These are phyloP conservation scores for Colletotrichum noveboracense DNA, from an alignment of 2,329 filamentous ascomycete species.

Conservation along the genomic window DNA sequence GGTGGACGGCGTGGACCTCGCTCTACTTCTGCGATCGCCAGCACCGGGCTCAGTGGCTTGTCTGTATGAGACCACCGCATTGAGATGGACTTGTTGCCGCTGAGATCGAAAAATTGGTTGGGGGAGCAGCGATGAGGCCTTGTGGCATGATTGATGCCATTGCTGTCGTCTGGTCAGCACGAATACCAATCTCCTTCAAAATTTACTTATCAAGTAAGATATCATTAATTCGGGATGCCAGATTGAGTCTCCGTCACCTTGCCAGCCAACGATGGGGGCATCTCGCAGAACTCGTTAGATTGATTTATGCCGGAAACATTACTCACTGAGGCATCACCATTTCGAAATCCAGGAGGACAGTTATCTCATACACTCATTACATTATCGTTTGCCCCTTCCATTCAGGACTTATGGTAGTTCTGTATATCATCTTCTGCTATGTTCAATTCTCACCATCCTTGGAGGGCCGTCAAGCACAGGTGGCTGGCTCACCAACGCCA, in stretches of 20 bases:
- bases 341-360: not conserved
- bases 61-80: not conserved
- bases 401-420: not conserved
- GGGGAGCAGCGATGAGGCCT: rapidly evolving
- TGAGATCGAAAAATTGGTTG: not conserved
- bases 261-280: not conserved
- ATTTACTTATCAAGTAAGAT: not conserved
- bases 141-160: not conserved
- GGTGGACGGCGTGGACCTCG: rapidly evolving
- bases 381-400: not conserved
- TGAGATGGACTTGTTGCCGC: rapidly evolving
- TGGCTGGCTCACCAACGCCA: constrained; percentile 17
- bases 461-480: not conserved
- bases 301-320: rapidly evolving
- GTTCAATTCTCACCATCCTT: not conserved
- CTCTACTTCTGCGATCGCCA: rapidly evolving
- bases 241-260: too few relatives aligned
- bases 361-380: not conserved
- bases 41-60: not conserved
- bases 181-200: not conserved
- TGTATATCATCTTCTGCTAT: too few relatives aligned
- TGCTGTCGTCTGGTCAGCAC: not conserved
- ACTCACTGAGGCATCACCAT: not conserved
- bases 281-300: rapidly evolving
- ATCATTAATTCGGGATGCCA: too few relatives aligned